These are phyloP conservation scores for Ceratopteris richardii DNA, from an alignment of 75 land plant species.

Conservation along the genomic window DNA sequence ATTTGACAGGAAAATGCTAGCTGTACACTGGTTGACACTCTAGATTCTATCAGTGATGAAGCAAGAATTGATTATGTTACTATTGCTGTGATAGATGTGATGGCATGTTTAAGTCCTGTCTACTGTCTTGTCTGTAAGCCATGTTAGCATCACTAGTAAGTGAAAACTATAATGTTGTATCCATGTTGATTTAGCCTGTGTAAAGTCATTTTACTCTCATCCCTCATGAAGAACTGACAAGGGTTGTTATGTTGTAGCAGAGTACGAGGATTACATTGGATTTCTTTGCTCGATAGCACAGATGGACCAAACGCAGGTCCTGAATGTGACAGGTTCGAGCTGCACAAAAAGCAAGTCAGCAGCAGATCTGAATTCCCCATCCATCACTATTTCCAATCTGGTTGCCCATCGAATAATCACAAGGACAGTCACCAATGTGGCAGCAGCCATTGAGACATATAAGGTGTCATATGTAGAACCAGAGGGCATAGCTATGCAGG, in stretches of 20 bases:
- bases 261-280: conserved; percentile 60
- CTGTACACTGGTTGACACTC: too few species aligned
- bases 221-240: not conserved
- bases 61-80: too few species aligned
- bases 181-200: too few species aligned
- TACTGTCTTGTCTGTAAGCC: too few species aligned
- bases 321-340: conserved; percentile 28
- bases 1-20: too few species aligned
- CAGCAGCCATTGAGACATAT: conserved; percentile 29
- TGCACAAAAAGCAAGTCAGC: conserved; percentile 40
- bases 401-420: conserved; percentile 25
- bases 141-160: too few species aligned
- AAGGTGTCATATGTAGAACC: conserved; percentile 29
- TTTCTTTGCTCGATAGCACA: conserved; percentile 69
- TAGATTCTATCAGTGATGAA: too few species aligned
- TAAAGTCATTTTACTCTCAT: not conserved
- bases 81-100: too few species aligned
- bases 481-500: conserved; percentile 30
- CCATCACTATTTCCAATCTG: conserved; percentile 45
- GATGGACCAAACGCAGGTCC: conserved; percentile 39
- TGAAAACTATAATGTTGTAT: not conserved
- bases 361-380: conserved; percentile 66
- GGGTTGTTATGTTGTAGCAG: conserved; percentile 20
- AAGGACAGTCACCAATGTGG: conserved; percentile 74
- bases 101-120: too few species aligned